Evolutionary conservation across 139 green algal genomes (phyloP), one percentile per base, ranked within the genome.

Genomic region (Limnomonas spitsbergensis): DNA sequence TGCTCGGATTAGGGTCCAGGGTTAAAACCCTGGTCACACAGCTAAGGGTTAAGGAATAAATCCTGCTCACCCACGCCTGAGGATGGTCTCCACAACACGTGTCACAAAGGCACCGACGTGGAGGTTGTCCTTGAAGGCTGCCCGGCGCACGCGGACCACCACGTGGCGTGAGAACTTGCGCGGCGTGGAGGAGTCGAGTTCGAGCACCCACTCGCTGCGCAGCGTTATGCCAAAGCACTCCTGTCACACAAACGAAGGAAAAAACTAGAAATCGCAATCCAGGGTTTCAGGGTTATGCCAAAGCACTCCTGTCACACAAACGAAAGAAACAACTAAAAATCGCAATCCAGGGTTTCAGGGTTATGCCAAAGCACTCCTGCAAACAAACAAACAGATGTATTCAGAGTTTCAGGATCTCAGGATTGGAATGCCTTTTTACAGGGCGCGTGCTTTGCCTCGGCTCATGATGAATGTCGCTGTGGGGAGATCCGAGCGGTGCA

Each of bases 91-190:
- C 14, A 75, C n/a, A 3, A 75, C 68, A 20, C 29, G 40, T 14
- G 9, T 4, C 68, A 75, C 68, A 75, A 75, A 75, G 36, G 35
- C 70, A 20, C 70, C 70, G 3, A 80, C 75, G 29, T 80, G 75
- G 3, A 35, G 3, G 56, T 80, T 74, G 56, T 80, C n/a, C 6
- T 32, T 2, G 35, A 80, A 80, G 4, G 75, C 75, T 38, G 24
- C 35, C 36, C 75, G 36, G 2, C 35, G 31, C 24, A 92, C 42
- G 27, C 83, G 77, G 20, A 96, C 38, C 3, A 91, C 71, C 1
- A 96, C 40, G 79, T 96, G 92, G n/a, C 92, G 78, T 34, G 83
- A 91, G 80, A 92, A 94, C 84, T 96, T 96, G 34, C 47, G 53
- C 42, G 81, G 34, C 1, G 89, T 90, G 61, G 84, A 89, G 6